Evolutionary conservation across 2,329 filamentous ascomycete genomes (phyloP).

Genomic region (Trichoderma simmonsii): DNA sequence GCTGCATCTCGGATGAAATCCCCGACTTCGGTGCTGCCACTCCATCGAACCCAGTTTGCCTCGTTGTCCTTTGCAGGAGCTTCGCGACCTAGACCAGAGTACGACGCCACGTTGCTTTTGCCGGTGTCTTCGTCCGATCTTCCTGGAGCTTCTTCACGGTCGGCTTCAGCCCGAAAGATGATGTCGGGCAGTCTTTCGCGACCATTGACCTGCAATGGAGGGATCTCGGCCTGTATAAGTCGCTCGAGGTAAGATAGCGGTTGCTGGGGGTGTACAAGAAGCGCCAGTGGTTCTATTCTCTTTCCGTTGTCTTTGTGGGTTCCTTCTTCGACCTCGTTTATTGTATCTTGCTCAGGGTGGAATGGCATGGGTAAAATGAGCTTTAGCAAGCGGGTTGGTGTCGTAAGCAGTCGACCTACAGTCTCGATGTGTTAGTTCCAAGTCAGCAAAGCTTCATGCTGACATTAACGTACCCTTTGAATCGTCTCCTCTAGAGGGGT

Average conservation of each 20-base stretch:
- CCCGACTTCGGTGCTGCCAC: slow-evolving; percentile 81
- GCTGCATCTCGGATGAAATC: slow-evolving; percentile 93
- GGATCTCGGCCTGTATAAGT: slow-evolving; percentile 83
- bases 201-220: slow-evolving; percentile 62
- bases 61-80: slow-evolving; percentile 43
- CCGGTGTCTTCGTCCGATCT: slow-evolving; percentile 27
- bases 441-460: neutral
- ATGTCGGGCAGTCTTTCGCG: slow-evolving; percentile 70
- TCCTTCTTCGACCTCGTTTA: slow-evolving; percentile 41
- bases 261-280: slow-evolving; percentile 85
- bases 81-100: slow-evolving; percentile 67
- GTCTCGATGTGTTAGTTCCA: neutral
- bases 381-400: slow-evolving; percentile 76
- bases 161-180: slow-evolving; percentile 75
- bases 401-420: slow-evolving; percentile 71
- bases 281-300: slow-evolving; percentile 72
- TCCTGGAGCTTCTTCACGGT: slow-evolving; percentile 50
- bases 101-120: slow-evolving; percentile 58
- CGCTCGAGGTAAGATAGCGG: slow-evolving; percentile 87
- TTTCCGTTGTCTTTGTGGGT: slow-evolving; percentile 32
- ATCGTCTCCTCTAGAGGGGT: slow-evolving; percentile 26
- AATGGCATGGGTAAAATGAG: slow-evolving; percentile 69
- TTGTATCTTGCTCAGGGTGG: slow-evolving; percentile 36
- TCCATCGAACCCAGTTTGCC: slow-evolving; percentile 76
- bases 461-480: slow-evolving; percentile 31